phyloP scores from a whole-genome alignment of 2,329 filamentous ascomycete genomes.

The Dothistroma septosporum region DNA sequence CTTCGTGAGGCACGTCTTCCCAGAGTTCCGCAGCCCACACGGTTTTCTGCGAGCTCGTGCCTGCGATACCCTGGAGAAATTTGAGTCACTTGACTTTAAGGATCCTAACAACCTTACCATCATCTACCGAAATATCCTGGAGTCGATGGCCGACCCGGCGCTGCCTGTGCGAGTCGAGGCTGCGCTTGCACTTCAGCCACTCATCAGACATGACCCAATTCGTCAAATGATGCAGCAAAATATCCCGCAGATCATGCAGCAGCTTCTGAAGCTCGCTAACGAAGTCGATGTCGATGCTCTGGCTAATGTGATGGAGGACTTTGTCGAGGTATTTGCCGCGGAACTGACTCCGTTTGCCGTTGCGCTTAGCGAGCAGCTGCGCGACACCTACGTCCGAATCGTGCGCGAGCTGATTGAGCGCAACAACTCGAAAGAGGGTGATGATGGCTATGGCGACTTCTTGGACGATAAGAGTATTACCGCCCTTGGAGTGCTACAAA shows the following conservation, averaged over 20 bases:
- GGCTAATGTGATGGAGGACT: slow-evolving; percentile 99
- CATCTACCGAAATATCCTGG: slow-evolving; percentile 94
- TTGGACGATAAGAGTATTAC: slow-evolving; percentile 98
- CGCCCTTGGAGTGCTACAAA: slow-evolving; percentile 90
- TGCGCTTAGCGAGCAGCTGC: slow-evolving; percentile 88
- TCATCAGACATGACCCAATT: slow-evolving; percentile 93
- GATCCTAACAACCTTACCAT: slow-evolving; percentile 91
- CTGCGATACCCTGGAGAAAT: slow-evolving; percentile 97
- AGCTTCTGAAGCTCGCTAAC: slow-evolving; percentile 92
- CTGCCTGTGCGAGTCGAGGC: slow-evolving; percentile 92
- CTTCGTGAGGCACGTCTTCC: slow-evolving; percentile 96
- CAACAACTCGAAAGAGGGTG: slow-evolving; percentile 70
- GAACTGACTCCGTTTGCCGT: slow-evolving; percentile 97
- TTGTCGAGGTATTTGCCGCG: slow-evolving; percentile 96
- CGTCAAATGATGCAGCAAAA: slow-evolving; percentile 94
- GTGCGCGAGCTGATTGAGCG: slow-evolving; percentile 87
- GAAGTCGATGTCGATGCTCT: slow-evolving; percentile 96
- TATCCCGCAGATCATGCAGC: slow-evolving; percentile 99
- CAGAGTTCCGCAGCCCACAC: slow-evolving; percentile 88
- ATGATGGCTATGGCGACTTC: slow-evolving; percentile 82
- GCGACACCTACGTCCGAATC: slow-evolving; percentile 93
- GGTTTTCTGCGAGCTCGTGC: slow-evolving; percentile 85
- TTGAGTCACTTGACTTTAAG: slow-evolving; percentile 94
- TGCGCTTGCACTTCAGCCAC: slow-evolving; percentile 85
- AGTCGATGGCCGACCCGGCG: slow-evolving; percentile 92